Evolutionary conservation across 2,329 filamentous ascomycete genomes (phyloP).

Genomic region (Xylariaceae sp.): DNA sequence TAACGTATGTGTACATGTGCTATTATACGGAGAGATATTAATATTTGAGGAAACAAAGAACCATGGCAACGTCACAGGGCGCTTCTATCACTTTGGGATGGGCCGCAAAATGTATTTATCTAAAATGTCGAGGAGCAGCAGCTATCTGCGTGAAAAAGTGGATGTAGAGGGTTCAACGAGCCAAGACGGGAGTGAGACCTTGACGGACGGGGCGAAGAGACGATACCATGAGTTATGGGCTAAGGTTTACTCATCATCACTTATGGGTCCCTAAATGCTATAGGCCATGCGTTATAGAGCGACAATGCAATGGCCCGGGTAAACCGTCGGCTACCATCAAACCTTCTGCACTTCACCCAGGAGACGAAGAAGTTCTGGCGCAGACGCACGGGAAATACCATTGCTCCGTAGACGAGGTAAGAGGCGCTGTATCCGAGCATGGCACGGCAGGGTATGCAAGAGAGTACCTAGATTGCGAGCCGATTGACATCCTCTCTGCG

Average conservation of each 20-base stretch:
- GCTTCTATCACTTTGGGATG: too few relatives aligned
- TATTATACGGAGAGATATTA: too few relatives aligned
- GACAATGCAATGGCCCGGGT: conserved; percentile 7
- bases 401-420: background rate
- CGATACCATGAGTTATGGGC: conserved; percentile 6
- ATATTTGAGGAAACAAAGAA: too few relatives aligned
- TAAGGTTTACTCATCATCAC: background rate
- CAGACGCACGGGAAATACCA: conserved; percentile 2
- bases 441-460: conserved; percentile 4
- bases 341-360: conserved; percentile 7
- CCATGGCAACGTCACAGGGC: too few relatives aligned
- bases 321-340: conserved; percentile 1
- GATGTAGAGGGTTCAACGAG: too few relatives aligned
- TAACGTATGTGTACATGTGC: too few relatives aligned
- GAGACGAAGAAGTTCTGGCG: conserved; percentile 3
- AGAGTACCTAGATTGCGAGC: conserved; percentile 5
- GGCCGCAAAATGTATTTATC: too few relatives aligned
- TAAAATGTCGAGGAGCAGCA: too few relatives aligned
- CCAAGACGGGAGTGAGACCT: too few relatives aligned
- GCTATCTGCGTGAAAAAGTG: too few relatives aligned
- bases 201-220: too few relatives aligned
- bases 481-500: conserved; percentile 1
- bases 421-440: conserved; percentile 6
- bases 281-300: conserved; percentile 2
- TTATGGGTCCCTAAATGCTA: background rate